Evolutionary conservation across 805 yeast species (phyloP).

Genomic region (Lipomyces orientalis): DNA sequence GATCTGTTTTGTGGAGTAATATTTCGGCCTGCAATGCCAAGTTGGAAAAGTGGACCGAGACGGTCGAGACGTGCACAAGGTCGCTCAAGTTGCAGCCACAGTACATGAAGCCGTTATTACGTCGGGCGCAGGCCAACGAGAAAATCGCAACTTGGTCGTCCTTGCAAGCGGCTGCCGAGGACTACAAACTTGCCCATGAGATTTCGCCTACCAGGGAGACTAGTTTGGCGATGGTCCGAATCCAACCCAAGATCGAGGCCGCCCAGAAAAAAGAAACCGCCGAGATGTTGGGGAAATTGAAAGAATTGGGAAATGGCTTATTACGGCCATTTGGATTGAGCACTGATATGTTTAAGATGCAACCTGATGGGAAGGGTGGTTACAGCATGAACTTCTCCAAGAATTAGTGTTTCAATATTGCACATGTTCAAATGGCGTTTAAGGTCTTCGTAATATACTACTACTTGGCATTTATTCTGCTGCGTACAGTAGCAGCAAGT

Average conservation of each 20-base stretch:
- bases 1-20: conserved; percentile 40
- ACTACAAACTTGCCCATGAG: conserved; percentile 34
- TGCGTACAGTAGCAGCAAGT: background rate
- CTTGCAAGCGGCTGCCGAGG: conserved; percentile 41
- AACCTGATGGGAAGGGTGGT: conserved; percentile 38
- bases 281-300: conserved; percentile 44
- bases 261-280: conserved; percentile 42
- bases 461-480: background rate
- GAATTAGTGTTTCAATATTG: background rate
- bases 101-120: conserved; percentile 72
- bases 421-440: background rate
- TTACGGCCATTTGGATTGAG: conserved; percentile 44
- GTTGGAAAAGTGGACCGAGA: conserved; percentile 44
- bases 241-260: conserved; percentile 37
- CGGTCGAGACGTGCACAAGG: conserved; percentile 67
- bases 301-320: conserved; percentile 44
- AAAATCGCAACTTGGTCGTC: conserved; percentile 41
- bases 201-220: conserved; percentile 18
- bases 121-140: conserved; percentile 72
- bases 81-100: conserved; percentile 65
- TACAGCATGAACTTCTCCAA: conserved; percentile 34
- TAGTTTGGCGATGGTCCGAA: conserved; percentile 8
- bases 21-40: conserved; percentile 40
- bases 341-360: conserved; percentile 43
- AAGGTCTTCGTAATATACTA: background rate